Base-by-base conservation (phyloP, 2,329 filamentous ascomycete species). In the Madurella fahalii region DNA sequence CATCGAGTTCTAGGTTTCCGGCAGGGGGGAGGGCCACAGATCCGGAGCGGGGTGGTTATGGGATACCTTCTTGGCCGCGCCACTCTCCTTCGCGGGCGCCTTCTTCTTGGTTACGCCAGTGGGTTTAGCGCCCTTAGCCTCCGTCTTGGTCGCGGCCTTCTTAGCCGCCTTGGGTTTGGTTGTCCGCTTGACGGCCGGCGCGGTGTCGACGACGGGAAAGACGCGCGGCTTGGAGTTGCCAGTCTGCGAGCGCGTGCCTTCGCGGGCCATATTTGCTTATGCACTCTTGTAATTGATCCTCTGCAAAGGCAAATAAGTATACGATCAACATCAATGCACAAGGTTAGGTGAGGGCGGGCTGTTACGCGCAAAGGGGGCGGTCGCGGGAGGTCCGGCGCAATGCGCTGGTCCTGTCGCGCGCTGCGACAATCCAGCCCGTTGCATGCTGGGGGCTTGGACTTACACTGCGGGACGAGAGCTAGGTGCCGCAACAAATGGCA, bases 221-320 rank as follows among this genome's bases (percentile, higher is more conserved):
- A 81, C 69, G 65, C 79, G 77, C 58, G 79, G 78, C 67, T 74
- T 75, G 59, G 76, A 75, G 70, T 77, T 74, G 73, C 77, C 77
- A 37, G 77, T 80, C 62, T 70, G 68, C 47, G 78, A 80, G 67
- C 76, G 75, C 51, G 76, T 79, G 61, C 76, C 76, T 71, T 78
- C 76, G 65, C 75, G 75, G 62, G 73, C 68, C 76, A 79, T 79
- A n/a, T 50, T 52, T 49, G 40, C 41, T 42, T n/a, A 4, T 32
- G 39, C 41, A 17, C 17, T 37, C 41, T 37, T 25, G 25, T 25
- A 25, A n/a, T 37, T n/a, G 41, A 37, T 20, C 12, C 5, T 56
- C 45, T 46, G 41, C 40, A 41, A 17, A 20, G 31, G 43, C 25
- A 25, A 37, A 16, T 52, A 20, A 57, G 49, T 13, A 58, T 37